Conservation (phyloP, 176 grass and related monocot species). For the Ensete glaucum region DNA sequence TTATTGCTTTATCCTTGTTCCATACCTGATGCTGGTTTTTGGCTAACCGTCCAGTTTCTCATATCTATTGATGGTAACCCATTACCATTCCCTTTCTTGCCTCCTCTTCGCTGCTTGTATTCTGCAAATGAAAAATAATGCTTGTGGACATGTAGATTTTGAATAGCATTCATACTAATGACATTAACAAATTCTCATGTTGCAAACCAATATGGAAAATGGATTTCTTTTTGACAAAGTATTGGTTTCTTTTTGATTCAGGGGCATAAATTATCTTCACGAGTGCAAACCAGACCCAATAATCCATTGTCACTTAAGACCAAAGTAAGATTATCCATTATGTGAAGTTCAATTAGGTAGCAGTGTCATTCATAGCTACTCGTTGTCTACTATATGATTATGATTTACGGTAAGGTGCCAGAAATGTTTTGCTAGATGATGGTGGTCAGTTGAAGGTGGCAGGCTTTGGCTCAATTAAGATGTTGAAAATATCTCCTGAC, state of each 20-base stretch:
- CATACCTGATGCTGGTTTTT: no score
- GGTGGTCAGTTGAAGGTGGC: constrained; percentile 83
- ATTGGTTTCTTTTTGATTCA: constrained; percentile 23
- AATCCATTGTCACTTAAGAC: constrained; percentile 66
- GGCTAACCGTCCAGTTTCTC: no score
- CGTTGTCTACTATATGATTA: constrained; percentile 28
- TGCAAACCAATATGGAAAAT: background rate
- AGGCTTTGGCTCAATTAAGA: constrained; percentile 65
- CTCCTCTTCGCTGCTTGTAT: background rate
- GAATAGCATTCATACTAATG: background rate
- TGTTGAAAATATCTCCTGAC: constrained; percentile 50
- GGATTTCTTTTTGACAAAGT: background rate
- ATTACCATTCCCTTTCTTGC: background rate
- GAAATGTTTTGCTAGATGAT: constrained; percentile 86
- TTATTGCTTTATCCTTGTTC: no score
- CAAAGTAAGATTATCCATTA: constrained; percentile 66
- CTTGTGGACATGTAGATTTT: background rate
- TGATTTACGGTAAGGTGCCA: constrained; percentile 82
- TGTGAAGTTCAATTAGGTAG: background rate
- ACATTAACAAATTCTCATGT: background rate
- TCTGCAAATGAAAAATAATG: background rate
- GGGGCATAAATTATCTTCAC: constrained; percentile 96
- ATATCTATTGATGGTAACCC: background rate
- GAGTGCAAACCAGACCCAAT: constrained; percentile 91
- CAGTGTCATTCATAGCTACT: background rate